Conservation (phyloP, 129 eudicot genomes). For the Artemisia annua region DNA sequence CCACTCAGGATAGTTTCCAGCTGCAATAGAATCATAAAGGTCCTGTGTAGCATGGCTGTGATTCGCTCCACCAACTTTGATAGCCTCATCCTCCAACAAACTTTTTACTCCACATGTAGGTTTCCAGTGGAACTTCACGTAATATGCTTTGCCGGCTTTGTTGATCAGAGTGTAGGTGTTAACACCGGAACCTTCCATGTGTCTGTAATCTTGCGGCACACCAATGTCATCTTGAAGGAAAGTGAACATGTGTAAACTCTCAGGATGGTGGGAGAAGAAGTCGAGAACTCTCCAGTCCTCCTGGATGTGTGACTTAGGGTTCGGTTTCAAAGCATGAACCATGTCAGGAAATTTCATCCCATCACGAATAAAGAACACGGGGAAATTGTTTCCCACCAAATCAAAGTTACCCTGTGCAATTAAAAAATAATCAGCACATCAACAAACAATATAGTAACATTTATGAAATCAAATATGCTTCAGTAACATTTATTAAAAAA, state of each 20-base stretch:
- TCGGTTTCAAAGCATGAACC: constrained; percentile 82
- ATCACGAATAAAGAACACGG: constrained; percentile 71
- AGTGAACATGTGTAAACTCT: constrained; percentile 73
- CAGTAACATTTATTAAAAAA: background rate
- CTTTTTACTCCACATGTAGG: constrained; percentile 76
- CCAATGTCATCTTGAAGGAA: constrained; percentile 81
- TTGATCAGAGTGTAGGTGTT: constrained; percentile 70
- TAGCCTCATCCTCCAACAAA: constrained; percentile 62
- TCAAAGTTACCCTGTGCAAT: constrained; percentile 73
- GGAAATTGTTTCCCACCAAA: constrained; percentile 90
- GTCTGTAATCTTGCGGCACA: constrained; percentile 75
- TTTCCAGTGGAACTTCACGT: constrained; percentile 84
- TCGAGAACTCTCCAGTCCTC: constrained; percentile 78
- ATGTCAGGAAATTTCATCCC: constrained; percentile 89
- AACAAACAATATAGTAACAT: no score
- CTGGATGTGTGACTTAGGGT: constrained; percentile 87
- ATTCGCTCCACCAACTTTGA: constrained; percentile 48
- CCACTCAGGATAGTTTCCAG: constrained; percentile 81
- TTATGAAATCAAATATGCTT: background rate
- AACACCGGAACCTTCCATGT: constrained; percentile 85
- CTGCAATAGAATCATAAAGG: constrained; percentile 70
- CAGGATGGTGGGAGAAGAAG: constrained; percentile 79
- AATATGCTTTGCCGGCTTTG: constrained; percentile 68
- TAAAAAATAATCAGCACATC: background rate
- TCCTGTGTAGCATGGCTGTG: constrained; percentile 60